Conservation (phyloP, 495 filamentous ascomycete genomes). For the Corynascus novoguineensis region DNA sequence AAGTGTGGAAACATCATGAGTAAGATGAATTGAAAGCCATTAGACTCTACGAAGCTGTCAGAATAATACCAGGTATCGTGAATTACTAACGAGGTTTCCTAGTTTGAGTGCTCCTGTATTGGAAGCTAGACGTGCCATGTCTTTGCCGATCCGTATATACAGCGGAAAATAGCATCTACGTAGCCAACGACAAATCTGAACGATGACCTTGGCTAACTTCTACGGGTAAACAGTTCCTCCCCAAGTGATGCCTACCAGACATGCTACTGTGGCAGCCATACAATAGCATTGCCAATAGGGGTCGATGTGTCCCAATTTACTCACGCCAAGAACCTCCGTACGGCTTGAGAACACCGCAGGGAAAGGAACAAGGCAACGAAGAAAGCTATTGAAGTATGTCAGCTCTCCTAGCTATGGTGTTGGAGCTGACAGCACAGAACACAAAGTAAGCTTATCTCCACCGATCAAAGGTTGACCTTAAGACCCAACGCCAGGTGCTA, state of each 20-base stretch:
- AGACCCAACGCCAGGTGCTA: slow-evolving; percentile 1
- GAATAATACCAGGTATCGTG: too few relatives aligned
- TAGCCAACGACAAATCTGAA: neutral
- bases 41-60: too few relatives aligned
- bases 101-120: too few relatives aligned
- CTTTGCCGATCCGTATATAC: too few relatives aligned
- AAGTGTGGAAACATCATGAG: too few relatives aligned
- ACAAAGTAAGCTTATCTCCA: neutral
- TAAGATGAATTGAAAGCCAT: too few relatives aligned
- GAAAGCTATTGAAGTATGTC: neutral
- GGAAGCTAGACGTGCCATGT: too few relatives aligned
- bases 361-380: neutral
- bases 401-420: neutral
- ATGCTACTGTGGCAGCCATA: neutral
- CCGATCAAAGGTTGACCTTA: neutral
- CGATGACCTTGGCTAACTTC: neutral
- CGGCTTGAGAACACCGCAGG: neutral
- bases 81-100: too few relatives aligned
- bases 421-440: neutral
- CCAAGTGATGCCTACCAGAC: neutral
- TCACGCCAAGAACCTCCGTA: neutral
- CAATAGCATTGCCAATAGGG: neutral
- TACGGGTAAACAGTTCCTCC: neutral
- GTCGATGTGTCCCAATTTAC: neutral
- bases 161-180: too few relatives aligned